A percentile compares a stretch with the other conserved stretches of the same genome.
These are phyloP conservation scores for Amanita pseudoporphyria DNA, from an alignment of 768 basidiomycete genomes.

Conservation along the genomic window DNA sequence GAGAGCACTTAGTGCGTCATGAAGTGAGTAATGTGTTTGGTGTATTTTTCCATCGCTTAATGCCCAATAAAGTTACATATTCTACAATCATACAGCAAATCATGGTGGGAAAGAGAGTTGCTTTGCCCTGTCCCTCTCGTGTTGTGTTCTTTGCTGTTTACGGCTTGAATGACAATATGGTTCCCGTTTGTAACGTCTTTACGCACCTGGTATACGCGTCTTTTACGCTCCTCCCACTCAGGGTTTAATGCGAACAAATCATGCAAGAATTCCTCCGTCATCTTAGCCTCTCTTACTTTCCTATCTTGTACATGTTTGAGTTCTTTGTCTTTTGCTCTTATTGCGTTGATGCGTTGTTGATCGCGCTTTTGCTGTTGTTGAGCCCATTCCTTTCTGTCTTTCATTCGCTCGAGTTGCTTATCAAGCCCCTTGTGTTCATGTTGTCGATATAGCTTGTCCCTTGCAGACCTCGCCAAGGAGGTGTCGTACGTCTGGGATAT, in stretches of 20 bases:
- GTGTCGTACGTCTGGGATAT: constrained; percentile 36
- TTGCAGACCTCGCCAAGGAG: constrained; percentile 15
- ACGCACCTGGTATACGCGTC: constrained; percentile 40
- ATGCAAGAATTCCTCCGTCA: constrained; percentile 45
- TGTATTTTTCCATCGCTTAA: not conserved
- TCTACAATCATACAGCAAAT: not conserved
- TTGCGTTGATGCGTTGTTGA: constrained; percentile 37
- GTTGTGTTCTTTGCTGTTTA: constrained; percentile 2
- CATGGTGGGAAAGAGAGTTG: not conserved
- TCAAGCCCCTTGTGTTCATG: not conserved
- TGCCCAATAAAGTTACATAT: not conserved
- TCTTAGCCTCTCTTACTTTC: constrained; percentile 17
- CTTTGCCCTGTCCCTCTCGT: not conserved
- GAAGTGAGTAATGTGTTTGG: constrained; percentile 10
- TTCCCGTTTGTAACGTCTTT: not conserved
- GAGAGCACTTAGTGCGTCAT: constrained; percentile 30
- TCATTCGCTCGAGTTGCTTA: constrained; percentile 23
- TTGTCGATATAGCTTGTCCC: not conserved
- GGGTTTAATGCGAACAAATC: constrained; percentile 47
- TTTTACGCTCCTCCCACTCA: constrained; percentile 50
- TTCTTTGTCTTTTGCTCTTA: constrained; percentile 23
- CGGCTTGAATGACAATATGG: not conserved
- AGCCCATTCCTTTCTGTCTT: constrained; percentile 47
- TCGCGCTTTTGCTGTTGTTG: constrained; percentile 37
- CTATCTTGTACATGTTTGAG: constrained; percentile 29